Evolutionary conservation across 108 stramenopile genomes (phyloP), one percentile per base, ranked within the genome.

Genomic region (Fistulifera solaris): DNA sequence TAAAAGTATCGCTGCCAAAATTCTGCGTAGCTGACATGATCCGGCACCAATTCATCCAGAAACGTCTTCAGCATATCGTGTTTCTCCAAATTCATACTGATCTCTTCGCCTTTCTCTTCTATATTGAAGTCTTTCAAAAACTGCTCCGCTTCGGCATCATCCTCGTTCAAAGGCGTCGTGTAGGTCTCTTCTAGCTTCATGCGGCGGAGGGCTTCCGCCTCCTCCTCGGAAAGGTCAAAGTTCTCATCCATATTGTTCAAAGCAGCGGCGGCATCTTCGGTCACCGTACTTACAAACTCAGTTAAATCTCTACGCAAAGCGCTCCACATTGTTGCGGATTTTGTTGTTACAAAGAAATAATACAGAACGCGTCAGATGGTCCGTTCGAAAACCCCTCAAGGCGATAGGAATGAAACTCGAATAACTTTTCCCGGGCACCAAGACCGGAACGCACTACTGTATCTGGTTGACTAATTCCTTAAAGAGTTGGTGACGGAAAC

Each of bases 1-100:
- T 65, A 76, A 65, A 67, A 88, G 58, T 83, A 83, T 17, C 86
- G 74, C 27, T 76, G 52, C 81, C 81, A 88, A 63, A 88, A 88
- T 5, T 83, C 75, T 40, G 72, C 54, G 35, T 79, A 78, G 14
- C 63, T 58, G n/a, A 88, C 80, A 13, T 52, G 19, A 13, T 44
- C 47, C 1, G 75, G 62, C 27, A 56, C 54, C 35, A 88, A 66
- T 19, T 58, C 49, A 50, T 74, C 53, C 46, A 73, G 74, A 6
- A 59, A 58, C 0, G 46, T 53, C 42, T 80, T 56, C 27, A 87
- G 54, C 0, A 66, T 67, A 11, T 68, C 61, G 44, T 84, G 21
- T 13, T 46, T 48, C 24, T 70, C 58, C 44, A 87, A 39, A 11
- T 81, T 42, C 45, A 70, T 18, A 27, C 66, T 44, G 47, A 87